A percentile compares a stretch with the other conserved stretches of the same genome.
Conservation (phyloP, 768 basidiomycete genomes). For the Lactarius deliciosus region DNA sequence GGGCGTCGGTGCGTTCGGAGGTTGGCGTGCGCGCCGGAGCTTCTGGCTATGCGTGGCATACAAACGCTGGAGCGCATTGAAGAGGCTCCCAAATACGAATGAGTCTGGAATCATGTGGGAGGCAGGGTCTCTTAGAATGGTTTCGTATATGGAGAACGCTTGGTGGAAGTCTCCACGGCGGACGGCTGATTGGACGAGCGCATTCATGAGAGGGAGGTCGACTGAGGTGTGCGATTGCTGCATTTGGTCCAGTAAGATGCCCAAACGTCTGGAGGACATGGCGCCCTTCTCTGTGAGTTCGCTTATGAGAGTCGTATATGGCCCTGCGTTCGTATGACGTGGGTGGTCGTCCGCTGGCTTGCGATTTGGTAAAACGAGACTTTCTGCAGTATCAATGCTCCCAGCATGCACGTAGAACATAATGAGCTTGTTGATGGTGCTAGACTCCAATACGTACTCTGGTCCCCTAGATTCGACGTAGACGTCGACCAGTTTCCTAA, state of each 20-base stretch:
- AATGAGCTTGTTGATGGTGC: slow-evolving; percentile 29
- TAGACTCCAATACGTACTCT: slow-evolving; percentile 19
- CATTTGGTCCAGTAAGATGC: slow-evolving; percentile 44
- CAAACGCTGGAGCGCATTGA: slow-evolving; percentile 24
- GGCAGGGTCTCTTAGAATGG: slow-evolving; percentile 39
- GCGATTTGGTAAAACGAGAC: slow-evolving; percentile 31
- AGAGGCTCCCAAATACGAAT: slow-evolving; percentile 25
- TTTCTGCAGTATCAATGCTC: slow-evolving; percentile 35
- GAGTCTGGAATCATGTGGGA: slow-evolving; percentile 38
- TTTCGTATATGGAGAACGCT: slow-evolving; percentile 46
- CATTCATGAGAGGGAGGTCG: slow-evolving; percentile 47
- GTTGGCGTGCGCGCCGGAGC: neutral
- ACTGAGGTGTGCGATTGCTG: slow-evolving; percentile 39
- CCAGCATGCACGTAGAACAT: slow-evolving; percentile 38
- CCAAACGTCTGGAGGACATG: slow-evolving; percentile 34
- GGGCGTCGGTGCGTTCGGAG: slow-evolving; percentile 13
- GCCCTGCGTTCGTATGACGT: slow-evolving; percentile 29
- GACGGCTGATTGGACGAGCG: slow-evolving; percentile 45
- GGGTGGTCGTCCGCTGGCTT: slow-evolving; percentile 32
- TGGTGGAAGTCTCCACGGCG: slow-evolving; percentile 36
- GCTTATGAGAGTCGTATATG: slow-evolving; percentile 43
- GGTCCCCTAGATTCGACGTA: slow-evolving; percentile 21
- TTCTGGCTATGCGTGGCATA: neutral
- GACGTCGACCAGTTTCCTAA: slow-evolving; percentile 26
- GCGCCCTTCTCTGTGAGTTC: slow-evolving; percentile 37